Evolutionary conservation across 768 basidiomycete genomes (phyloP), one percentile per base, ranked within the genome.

Genomic region (Strobilomyces echinocephalus): DNA sequence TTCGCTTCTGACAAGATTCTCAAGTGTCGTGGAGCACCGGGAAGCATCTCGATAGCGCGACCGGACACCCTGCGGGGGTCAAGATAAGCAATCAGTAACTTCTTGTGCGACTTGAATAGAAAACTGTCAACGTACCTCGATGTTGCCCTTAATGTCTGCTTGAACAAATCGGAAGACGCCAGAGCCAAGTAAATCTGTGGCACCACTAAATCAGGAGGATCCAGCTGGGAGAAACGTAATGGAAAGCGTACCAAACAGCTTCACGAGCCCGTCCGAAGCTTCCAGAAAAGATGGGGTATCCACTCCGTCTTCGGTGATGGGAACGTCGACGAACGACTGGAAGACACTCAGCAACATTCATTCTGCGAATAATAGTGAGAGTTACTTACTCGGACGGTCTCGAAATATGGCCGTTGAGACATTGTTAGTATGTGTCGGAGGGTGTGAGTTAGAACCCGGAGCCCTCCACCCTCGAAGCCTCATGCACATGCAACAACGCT

Each of bases 241-340:
- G 52, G 49, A 51, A 39, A 55, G 47, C 79, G 53, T 57, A 85
- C 87, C 85, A 64, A 88, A 88, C 73, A 89, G 73, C 50, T 79
- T 74, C 15, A 87, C 76, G 26, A 98, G 78, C 16, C 91, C 94
- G 69, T 95, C 91, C 18, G 91, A 83, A 1, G 95, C 95, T 64
- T 91, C 86, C 43, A 93, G 76, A 75, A 98, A 98, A 12, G 78
- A 69, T 18, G 73, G 63, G 0, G 93, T 91, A 65, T 93, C 84
- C 47, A 98, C 83, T 14, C 95, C 94, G 5, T 76, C 72, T 41
- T 81, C 76, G n/a, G 81, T 82, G 60, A 89, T 75, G 15, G 83
- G 79, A 38, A 97, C 90, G 57, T 95, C 89, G 62, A 80, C 82
- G 70, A 90, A 97, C 10, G 91, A 93, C 94, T 97, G 26, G 50